Percentiles rank a stretch among this genome's conserved stretches.
Evolutionary conservation across 768 basidiomycete genomes (phyloP).

Genomic region (Auricularia cornea): DNA sequence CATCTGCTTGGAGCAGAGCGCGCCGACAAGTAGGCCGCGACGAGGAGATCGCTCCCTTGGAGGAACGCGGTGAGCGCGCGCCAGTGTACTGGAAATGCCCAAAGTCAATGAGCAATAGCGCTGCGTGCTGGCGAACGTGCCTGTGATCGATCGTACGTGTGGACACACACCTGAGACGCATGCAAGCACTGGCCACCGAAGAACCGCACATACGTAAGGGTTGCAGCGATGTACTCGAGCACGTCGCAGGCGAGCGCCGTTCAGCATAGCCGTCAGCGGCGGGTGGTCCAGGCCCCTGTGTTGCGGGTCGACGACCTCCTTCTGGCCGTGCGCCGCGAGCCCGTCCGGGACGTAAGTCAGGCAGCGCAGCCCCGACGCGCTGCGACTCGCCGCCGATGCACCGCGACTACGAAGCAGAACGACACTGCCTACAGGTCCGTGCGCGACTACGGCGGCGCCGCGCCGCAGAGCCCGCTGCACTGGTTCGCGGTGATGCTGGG

Average conservation of each 20-base stretch:
- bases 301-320: constrained; percentile 42
- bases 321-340: neutral
- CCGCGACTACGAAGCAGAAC: too few species aligned
- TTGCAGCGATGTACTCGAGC: constrained; percentile 68
- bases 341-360: neutral
- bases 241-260: constrained; percentile 64
- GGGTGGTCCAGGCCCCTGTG: constrained; percentile 98
- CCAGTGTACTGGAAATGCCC: constrained; percentile 95
- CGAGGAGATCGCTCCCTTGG: constrained; percentile 57
- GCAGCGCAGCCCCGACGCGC: too few species aligned
- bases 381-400: too few species aligned
- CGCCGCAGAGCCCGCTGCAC: neutral
- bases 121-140: constrained; percentile 42
- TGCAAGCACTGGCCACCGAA: constrained; percentile 66
- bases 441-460: too few species aligned
- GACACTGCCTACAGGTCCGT: too few species aligned
- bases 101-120: constrained; percentile 76
- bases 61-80: constrained; percentile 65
- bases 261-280: constrained; percentile 82
- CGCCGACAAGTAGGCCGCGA: constrained; percentile 76
- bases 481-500: neutral
- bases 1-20: constrained; percentile 94
- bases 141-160: neutral
- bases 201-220: constrained; percentile 53
- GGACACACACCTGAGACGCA: constrained; percentile 64